phyloP scores from a whole-genome alignment of 2,329 filamentous ascomycete genomes.

The Alternaria metachromatica region DNA sequence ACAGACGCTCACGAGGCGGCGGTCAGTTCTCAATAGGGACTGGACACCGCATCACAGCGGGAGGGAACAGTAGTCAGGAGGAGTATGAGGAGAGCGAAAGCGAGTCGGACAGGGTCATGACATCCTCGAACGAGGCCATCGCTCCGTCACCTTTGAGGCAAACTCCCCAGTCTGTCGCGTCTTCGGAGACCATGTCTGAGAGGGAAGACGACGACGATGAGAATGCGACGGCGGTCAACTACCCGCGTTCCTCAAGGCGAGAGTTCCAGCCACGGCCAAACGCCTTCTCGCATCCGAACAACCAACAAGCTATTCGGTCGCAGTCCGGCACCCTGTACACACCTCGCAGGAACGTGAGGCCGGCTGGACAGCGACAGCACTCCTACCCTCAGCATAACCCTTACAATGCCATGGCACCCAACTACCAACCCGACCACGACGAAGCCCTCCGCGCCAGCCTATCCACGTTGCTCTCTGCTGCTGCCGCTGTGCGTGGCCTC shows the following conservation, averaged over 20 bases:
- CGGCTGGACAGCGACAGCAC: constrained; percentile 47
- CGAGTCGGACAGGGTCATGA: constrained; percentile 77
- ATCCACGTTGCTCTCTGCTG: constrained; percentile 95
- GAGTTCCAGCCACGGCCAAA: constrained; percentile 88
- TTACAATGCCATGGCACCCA: constrained; percentile 74
- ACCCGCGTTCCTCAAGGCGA: constrained; percentile 58
- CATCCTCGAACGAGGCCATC: constrained; percentile 68
- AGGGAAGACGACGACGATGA: constrained; percentile 62
- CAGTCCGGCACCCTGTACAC: constrained; percentile 58
- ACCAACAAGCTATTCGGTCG: constrained; percentile 47
- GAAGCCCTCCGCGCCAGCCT: constrained; percentile 89
- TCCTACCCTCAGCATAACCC: constrained; percentile 60
- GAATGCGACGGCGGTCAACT: constrained; percentile 81
- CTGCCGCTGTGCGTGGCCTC: constrained; percentile 83
- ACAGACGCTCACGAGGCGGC: constrained; percentile 49
- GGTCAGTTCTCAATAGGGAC: constrained; percentile 44
- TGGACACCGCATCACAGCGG: constrained; percentile 52
- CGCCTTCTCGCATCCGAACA: constrained; percentile 84
- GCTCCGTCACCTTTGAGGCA: constrained; percentile 44
- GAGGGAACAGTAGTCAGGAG: constrained; percentile 83
- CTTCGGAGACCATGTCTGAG: constrained; percentile 48
- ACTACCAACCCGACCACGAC: constrained; percentile 86
- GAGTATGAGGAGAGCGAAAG: constrained; percentile 94
- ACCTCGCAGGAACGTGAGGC: constrained; percentile 44
- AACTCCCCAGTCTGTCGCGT: constrained; percentile 39